Conservation (phyloP, 352 stramenopile species). For the Phytophthora capsici region DNA sequence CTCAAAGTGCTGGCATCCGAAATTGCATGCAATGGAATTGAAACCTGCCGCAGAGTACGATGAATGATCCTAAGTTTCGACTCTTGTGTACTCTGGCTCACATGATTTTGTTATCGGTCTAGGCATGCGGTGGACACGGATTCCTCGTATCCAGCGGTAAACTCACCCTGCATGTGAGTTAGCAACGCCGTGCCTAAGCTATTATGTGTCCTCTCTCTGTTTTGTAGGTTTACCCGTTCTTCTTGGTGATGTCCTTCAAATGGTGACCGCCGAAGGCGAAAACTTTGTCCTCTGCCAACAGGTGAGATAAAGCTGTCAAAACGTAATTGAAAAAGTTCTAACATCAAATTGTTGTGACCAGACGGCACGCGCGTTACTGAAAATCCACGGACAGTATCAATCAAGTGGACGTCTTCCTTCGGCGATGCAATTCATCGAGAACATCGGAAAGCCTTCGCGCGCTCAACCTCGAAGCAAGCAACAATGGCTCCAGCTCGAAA, state of each 20-base stretch:
- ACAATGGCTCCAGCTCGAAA: constrained; percentile 46
- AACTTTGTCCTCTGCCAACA: constrained; percentile 97
- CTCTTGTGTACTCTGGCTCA: neutral
- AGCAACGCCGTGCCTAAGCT: neutral
- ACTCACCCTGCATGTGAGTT: neutral
- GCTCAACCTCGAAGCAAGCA: constrained; percentile 26
- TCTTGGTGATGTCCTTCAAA: constrained; percentile 93
- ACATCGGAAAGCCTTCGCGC: constrained; percentile 47
- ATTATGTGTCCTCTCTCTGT: neutral
- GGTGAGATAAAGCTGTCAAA: constrained; percentile 25
- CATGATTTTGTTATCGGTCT: constrained; percentile 11
- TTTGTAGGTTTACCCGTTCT: constrained; percentile 55
- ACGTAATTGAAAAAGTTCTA: neutral
- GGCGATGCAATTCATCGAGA: constrained; percentile 51
- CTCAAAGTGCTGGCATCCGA: constrained; percentile 69
- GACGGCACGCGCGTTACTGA: constrained; percentile 55
- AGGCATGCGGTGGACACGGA: constrained; percentile 94
- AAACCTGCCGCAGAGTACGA: constrained; percentile 54
- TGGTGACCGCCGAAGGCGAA: constrained; percentile 96
- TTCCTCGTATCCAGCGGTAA: constrained; percentile 89
- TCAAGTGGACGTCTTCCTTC: constrained; percentile 32
- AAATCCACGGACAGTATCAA: constrained; percentile 50
- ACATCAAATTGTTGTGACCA: constrained; percentile 2
- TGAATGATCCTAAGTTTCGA: neutral
- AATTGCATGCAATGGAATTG: constrained; percentile 55